These are phyloP conservation scores for Penicillium olsonii DNA, from an alignment of 2,329 filamentous ascomycete genomes.

Conservation along the genomic window DNA sequence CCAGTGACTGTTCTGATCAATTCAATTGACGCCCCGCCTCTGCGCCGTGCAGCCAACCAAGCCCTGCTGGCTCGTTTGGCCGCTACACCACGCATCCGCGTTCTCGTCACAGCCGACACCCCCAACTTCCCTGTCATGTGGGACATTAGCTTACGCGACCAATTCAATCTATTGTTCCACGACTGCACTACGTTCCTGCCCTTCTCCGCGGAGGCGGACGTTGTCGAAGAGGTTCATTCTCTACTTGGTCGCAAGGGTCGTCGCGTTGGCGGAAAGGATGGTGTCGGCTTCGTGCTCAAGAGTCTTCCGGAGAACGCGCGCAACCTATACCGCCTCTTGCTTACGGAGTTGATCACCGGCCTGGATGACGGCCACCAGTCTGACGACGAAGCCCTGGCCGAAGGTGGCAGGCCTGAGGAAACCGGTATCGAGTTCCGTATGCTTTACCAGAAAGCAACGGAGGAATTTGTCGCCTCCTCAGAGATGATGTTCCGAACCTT, in stretches of 20 bases:
- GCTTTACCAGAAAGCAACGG: conserved; percentile 91
- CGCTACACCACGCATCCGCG: conserved; percentile 67
- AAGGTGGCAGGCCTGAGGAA: conserved; percentile 38
- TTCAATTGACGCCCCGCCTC: conserved; percentile 77
- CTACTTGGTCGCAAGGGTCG: conserved; percentile 78
- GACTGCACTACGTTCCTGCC: conserved; percentile 88
- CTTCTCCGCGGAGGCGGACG: conserved; percentile 72
- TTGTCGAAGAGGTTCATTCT: conserved; percentile 87
- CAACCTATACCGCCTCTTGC: conserved; percentile 79
- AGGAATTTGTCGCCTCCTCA: conserved; percentile 95
- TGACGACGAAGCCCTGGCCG: conserved; percentile 52
- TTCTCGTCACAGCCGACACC: conserved; percentile 82
- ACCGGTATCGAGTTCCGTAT: conserved; percentile 84
- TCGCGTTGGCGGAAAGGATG: conserved; percentile 83
- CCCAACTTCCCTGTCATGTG: conserved; percentile 86
- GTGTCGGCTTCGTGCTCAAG: conserved; percentile 85
- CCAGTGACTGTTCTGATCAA: conserved; percentile 74
- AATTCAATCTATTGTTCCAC: conserved; percentile 87
- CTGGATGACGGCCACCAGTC: conserved; percentile 55
- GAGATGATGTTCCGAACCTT: conserved; percentile 94
- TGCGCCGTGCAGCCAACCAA: conserved; percentile 72
- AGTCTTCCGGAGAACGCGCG: conserved; percentile 90
- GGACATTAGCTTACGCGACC: conserved; percentile 80
- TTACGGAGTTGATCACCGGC: conserved; percentile 77
- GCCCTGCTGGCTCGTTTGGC: conserved; percentile 74